Percentiles rank a stretch among this genome's conserved stretches.
Conservation (phyloP, 306 rosid species). For the Calophaca sinica region DNA sequence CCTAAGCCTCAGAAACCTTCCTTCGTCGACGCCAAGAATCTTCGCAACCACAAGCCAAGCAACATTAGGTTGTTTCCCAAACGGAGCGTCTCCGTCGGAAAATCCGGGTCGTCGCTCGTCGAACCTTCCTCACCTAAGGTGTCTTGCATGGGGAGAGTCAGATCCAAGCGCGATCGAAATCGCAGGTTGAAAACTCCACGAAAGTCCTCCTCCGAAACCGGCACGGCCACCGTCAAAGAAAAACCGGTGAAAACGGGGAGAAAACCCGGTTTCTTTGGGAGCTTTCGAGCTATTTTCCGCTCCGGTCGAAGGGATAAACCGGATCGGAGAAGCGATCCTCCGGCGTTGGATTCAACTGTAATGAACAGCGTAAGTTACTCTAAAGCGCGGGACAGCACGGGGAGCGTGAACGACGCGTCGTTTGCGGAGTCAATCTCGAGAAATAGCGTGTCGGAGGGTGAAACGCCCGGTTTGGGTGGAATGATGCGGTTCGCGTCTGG, state of each 20-base stretch:
- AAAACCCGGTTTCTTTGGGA: conserved; percentile 64
- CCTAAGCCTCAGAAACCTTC: conserved; percentile 88
- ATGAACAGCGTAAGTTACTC: conserved; percentile 5
- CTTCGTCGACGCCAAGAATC: conserved; percentile 69
- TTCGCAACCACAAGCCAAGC: conserved; percentile 59
- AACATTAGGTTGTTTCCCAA: conserved; percentile 69
- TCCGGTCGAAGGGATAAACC: conserved; percentile 52
- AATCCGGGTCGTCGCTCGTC: conserved; percentile 61
- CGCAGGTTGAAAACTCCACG: conserved; percentile 55
- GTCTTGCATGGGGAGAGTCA: conserved; percentile 90
- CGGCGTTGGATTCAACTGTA: conserved; percentile 33
- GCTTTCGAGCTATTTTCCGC: conserved; percentile 63
- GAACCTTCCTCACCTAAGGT: conserved; percentile 98
- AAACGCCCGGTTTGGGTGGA: conserved; percentile 76
- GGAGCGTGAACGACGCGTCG: conserved; percentile 51
- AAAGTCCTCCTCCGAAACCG: conserved; percentile 20
- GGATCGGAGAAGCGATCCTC: conserved; percentile 18
- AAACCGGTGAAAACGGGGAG: conserved; percentile 47
- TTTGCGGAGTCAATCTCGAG: conserved; percentile 59
- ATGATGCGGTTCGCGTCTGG: conserved; percentile 86
- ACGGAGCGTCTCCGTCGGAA: conserved; percentile 64
- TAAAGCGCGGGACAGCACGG: conserved; percentile 46
- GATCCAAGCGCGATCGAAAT: conserved; percentile 82
- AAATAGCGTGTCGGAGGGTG: conserved; percentile 69
- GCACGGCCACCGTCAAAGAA: conserved; percentile 21